These are phyloP conservation scores for Komagataella phaffii DNA, from an alignment of 805 yeast species.

Conservation along the genomic window DNA sequence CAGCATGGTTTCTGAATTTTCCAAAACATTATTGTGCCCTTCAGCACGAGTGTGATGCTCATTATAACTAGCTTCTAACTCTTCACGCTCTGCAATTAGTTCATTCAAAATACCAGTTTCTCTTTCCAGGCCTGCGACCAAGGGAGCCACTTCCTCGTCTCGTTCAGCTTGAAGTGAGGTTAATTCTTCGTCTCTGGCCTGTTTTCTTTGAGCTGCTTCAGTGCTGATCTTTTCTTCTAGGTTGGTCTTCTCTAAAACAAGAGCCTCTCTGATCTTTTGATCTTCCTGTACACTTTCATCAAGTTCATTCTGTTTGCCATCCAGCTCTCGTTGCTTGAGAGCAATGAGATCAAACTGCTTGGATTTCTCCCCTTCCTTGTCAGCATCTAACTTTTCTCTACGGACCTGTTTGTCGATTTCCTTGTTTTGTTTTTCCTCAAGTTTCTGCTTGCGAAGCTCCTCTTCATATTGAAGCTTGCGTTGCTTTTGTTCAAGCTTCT, in stretches of 20 bases:
- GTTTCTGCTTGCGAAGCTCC: slow-evolving; percentile 24
- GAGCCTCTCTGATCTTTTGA: slow-evolving; percentile 24
- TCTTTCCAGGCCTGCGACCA: slow-evolving; percentile 33
- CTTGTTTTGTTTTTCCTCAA: slow-evolving; percentile 20
- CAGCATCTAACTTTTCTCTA: slow-evolving; percentile 32
- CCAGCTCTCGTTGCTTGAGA: slow-evolving; percentile 21
- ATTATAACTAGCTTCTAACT: slow-evolving; percentile 26
- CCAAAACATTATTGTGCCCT: slow-evolving; percentile 25
- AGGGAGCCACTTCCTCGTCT: slow-evolving; percentile 41
- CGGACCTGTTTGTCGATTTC: slow-evolving; percentile 20
- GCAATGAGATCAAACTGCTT: slow-evolving; percentile 30
- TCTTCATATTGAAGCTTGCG: slow-evolving; percentile 16
- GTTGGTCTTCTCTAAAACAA: slow-evolving; percentile 26
- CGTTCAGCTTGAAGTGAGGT: slow-evolving; percentile 34
- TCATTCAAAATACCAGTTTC: slow-evolving; percentile 37
- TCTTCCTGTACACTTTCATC: slow-evolving; percentile 23
- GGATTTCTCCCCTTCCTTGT: slow-evolving; percentile 29
- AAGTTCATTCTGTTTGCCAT: slow-evolving; percentile 30
- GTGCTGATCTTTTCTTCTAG: slow-evolving; percentile 28
- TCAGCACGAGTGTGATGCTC: slow-evolving; percentile 32
- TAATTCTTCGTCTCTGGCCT: slow-evolving; percentile 31
- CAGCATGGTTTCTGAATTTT: slow-evolving; percentile 29
- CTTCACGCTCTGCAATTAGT: slow-evolving; percentile 35
- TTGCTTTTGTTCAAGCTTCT: slow-evolving; percentile 26
- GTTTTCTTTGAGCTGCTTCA: slow-evolving; percentile 28